Conservation (phyloP, 306 rosid genomes). For the Dicorynia guianensis region DNA sequence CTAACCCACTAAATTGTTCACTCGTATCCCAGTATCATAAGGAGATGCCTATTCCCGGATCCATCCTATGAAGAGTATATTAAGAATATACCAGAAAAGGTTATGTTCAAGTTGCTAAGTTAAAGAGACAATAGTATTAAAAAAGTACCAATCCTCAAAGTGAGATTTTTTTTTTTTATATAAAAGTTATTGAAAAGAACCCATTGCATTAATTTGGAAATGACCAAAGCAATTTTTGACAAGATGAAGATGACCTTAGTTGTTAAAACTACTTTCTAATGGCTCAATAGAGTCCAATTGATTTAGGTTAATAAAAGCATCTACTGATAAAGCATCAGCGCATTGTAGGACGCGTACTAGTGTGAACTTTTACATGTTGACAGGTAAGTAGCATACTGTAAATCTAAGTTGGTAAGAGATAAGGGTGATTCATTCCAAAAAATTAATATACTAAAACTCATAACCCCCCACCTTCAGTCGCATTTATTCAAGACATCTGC, state of each 20-base stretch:
- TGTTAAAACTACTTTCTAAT: conserved; percentile 5
- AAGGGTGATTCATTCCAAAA: not conserved
- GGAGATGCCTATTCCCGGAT: conserved; percentile 20
- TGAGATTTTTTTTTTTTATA: not conserved
- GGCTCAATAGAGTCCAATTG: conserved; percentile 10
- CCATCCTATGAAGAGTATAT: conserved; percentile 3
- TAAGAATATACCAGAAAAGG: conserved; percentile 27
- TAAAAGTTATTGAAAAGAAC: not conserved
- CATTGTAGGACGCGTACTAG: not conserved
- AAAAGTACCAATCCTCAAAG: not conserved
- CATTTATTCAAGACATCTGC: conserved; percentile 20
- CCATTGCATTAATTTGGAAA: conserved; percentile 1
- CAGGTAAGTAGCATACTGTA: not conserved
- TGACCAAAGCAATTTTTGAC: not conserved
- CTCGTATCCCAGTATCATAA: conserved; percentile 19
- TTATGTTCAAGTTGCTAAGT: not conserved
- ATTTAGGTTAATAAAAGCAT: no score
- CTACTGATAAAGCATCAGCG: not conserved
- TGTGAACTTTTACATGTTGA: not conserved
- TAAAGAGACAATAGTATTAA: conserved; percentile 13
- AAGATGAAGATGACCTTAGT: not conserved
- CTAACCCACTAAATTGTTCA: conserved; percentile 28
- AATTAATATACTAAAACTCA: not conserved
- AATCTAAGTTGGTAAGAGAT: not conserved
- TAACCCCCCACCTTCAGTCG: not conserved